Base-by-base conservation (phyloP, 1,139 yeast genomes). In the Geotrichum fermentans region DNA sequence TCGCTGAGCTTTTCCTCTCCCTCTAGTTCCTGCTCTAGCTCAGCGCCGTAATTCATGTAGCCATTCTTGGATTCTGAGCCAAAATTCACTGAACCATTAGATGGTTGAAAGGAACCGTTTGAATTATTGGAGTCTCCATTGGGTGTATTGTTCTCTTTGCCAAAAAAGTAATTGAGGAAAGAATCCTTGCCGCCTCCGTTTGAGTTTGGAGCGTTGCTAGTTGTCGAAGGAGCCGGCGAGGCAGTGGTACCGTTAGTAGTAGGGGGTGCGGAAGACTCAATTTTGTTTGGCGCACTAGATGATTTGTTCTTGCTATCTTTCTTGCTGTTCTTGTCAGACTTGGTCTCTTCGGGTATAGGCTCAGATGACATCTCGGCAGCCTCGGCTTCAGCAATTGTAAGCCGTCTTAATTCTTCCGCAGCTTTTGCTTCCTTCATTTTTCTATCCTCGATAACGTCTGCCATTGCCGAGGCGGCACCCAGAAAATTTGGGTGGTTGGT, bases 381-480 rank as follows among this genome's bases (percentile, higher is more conserved):
- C 24, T 43, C 50, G 18, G 30, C 52, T 7, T 43, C 54, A 3
- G 39, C 47, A 11, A 42, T 49, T 10, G 24, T 36, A 11, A 13
- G 32, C 24, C 51, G 45, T 11, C 43, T 45, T 32, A 51, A 51
- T 20, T 56, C 60, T 35, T 56, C 62, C n/a, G 50, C 41, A 13
- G 54, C 54, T 45, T 43, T 49, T 17, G 36, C 43, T 20, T 56
- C 55, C 43, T 51, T 47, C 21, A 51, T 51, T 50, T 65, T 70
- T 29, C 69, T 79, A 58, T 83, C 92, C 56, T 84, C 89, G 38
- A 88, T 82, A 38, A 92, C 96, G 51, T 79, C 73, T 28, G 89
- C 80, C 96, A 94, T 92, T 0, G 97, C 98, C 55, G 82, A 82
- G 1, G 97, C 96, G 1, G 97, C 97, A 22, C 97, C 96, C 55